Percentiles rank a stretch among this genome's conserved stretches.
Evolutionary conservation across 129 eudicot species (phyloP).

Genomic region (Artemisia tridentata): DNA sequence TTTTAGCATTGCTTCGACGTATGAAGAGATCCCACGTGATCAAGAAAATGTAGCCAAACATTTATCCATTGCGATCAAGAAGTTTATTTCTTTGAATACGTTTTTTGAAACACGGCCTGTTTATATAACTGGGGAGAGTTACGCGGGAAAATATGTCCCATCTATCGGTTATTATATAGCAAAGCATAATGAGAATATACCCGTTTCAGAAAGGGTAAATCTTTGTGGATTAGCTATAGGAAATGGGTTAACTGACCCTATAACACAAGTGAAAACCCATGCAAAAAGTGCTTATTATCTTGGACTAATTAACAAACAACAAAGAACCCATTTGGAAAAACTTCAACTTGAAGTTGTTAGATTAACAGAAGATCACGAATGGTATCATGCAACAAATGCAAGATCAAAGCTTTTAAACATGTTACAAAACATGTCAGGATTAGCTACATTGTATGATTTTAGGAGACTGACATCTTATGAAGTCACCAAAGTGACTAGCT

Average conservation of each 20-base stretch:
- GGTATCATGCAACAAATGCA: slow-evolving; percentile 69
- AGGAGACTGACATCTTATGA: slow-evolving; percentile 54
- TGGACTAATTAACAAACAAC: slow-evolving; percentile 69
- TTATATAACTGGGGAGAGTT: slow-evolving; percentile 84
- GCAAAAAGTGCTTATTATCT: slow-evolving; percentile 52
- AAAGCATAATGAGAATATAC: slow-evolving; percentile 47
- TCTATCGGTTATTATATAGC: slow-evolving; percentile 66
- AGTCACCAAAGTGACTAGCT: no score
- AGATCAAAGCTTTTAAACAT: slow-evolving; percentile 33
- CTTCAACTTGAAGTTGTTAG: slow-evolving; percentile 45
- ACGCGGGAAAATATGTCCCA: slow-evolving; percentile 85
- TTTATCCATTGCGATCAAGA: no score
- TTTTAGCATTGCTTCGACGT: no score
- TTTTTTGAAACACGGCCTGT: slow-evolving; percentile 36
- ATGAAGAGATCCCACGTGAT: no score
- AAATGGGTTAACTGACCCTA: slow-evolving; percentile 74
- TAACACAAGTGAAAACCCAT: slow-evolving; percentile 62
- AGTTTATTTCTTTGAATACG: no score
- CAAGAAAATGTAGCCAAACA: no score
- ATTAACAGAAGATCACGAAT: slow-evolving; percentile 32
- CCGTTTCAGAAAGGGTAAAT: slow-evolving; percentile 40
- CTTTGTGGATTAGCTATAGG: slow-evolving; percentile 80
- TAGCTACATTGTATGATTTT: slow-evolving; percentile 46
- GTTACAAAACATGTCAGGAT: slow-evolving; percentile 30
- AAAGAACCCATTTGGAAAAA: slow-evolving; percentile 53